Conservation (phyloP, 192 early-diverging fungal genomes). For the Coemansia sp. region DNA sequence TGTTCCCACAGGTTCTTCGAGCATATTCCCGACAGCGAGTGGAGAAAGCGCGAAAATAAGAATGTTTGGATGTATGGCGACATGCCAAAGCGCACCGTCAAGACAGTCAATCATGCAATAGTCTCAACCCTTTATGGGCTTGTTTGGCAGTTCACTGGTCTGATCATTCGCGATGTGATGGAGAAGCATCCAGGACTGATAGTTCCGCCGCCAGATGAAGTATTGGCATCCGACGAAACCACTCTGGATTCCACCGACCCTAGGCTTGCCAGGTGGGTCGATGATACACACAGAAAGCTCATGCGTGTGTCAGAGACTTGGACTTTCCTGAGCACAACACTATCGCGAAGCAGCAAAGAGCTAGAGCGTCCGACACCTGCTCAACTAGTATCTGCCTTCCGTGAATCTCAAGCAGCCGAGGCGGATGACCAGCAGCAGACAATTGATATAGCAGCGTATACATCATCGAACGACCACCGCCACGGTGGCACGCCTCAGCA, state of each 20-base stretch:
- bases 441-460: neutral
- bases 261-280: slow-evolving; percentile 16
- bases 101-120: slow-evolving; percentile 85
- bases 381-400: slow-evolving; percentile 33
- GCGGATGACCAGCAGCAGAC: slow-evolving; percentile 11
- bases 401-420: slow-evolving; percentile 13
- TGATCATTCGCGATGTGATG: slow-evolving; percentile 41
- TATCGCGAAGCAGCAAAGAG: slow-evolving; percentile 4
- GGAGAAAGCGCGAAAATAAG: slow-evolving; percentile 73
- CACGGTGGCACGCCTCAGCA: slow-evolving; percentile 1
- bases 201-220: slow-evolving; percentile 9
- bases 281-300: slow-evolving; percentile 22
- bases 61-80: slow-evolving; percentile 76
- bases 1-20: slow-evolving; percentile 65
- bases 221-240: slow-evolving; percentile 2
- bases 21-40: slow-evolving; percentile 78
- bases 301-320: slow-evolving; percentile 35
- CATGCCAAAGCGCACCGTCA: slow-evolving; percentile 92
- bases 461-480: slow-evolving; percentile 1
- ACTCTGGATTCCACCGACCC: slow-evolving; percentile 14
- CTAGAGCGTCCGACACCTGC: slow-evolving; percentile 11
- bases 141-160: slow-evolving; percentile 44
- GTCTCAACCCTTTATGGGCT: slow-evolving; percentile 55
- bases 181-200: slow-evolving; percentile 23
- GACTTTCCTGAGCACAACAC: slow-evolving; percentile 32